Evolutionary conservation across 1,284 basidiomycete species (phyloP).

Genomic region (Boletus sp.): DNA sequence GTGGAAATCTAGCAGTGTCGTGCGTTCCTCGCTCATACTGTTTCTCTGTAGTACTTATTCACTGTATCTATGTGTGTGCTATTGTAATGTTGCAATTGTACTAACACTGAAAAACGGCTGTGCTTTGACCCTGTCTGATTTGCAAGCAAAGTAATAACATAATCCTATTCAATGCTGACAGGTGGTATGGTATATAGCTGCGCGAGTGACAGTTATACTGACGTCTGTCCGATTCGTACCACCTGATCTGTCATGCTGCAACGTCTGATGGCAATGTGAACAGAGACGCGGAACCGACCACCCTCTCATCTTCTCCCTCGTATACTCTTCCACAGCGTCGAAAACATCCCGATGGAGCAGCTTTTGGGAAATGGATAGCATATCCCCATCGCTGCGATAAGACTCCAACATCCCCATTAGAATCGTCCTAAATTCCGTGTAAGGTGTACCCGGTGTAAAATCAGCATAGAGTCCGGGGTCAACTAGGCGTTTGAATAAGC

Average conservation of each 20-base stretch:
- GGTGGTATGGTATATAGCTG: slow-evolving; percentile 55
- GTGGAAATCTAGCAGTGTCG: slow-evolving; percentile 78
- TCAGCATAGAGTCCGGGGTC: slow-evolving; percentile 52
- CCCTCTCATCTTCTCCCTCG: slow-evolving; percentile 47
- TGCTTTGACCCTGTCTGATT: no score
- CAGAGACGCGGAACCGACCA: slow-evolving; percentile 51
- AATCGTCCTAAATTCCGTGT: slow-evolving; percentile 89
- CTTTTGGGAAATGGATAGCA: slow-evolving; percentile 84
- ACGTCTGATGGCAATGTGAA: slow-evolving; percentile 41
- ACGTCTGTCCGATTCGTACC: slow-evolving; percentile 16
- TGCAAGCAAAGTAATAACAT: background rate
- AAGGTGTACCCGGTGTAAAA: slow-evolving; percentile 60
- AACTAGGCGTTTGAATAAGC: slow-evolving; percentile 86
- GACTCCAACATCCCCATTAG: slow-evolving; percentile 92
- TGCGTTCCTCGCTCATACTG: no score
- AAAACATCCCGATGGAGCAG: slow-evolving; percentile 84
- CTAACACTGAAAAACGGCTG: no score
- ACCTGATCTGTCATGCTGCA: slow-evolving; percentile 20
- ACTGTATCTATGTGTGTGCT: no score
- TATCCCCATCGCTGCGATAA: slow-evolving; percentile 87
- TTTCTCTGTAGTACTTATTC: no score
- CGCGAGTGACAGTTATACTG: slow-evolving; percentile 54
- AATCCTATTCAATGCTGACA: slow-evolving; percentile 41
- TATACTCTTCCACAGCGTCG: slow-evolving; percentile 59
- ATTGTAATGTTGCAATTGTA: no score